Percentiles rank a stretch among this genome's conserved stretches.
These are phyloP conservation scores for Xylaria digitata DNA, from an alignment of 2,329 filamentous ascomycete species.

Conservation along the genomic window DNA sequence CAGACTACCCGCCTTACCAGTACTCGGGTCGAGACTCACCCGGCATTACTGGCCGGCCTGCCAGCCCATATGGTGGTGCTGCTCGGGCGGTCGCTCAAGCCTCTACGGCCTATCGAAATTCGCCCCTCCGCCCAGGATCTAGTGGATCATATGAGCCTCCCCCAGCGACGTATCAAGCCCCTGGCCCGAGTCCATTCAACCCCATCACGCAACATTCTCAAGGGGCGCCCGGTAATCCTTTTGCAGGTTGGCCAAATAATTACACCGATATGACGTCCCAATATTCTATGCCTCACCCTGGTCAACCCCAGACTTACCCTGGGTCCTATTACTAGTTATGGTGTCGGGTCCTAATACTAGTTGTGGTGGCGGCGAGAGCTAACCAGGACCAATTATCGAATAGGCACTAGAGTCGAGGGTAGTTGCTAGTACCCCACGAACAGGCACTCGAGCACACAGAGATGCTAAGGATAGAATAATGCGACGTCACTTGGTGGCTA, in stretches of 20 bases:
- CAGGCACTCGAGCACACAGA: not conserved
- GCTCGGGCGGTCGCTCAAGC: conserved; percentile 54
- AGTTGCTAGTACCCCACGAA: not conserved
- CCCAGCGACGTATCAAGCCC: conserved; percentile 49
- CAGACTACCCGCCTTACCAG: conserved; percentile 54
- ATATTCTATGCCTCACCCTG: conserved; percentile 26
- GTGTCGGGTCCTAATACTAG: conserved; percentile 32
- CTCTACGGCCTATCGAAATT: conserved; percentile 62
- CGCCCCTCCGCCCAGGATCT: conserved; percentile 62
- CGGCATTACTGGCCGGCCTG: conserved; percentile 52
- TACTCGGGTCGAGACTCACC: conserved; percentile 47
- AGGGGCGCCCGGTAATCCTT: conserved; percentile 38
- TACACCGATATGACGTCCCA: conserved; percentile 38
- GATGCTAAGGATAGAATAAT: not conserved
- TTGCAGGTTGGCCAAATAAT: conserved; percentile 43
- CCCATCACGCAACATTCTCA: conserved; percentile 42
- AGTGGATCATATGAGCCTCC: conserved; percentile 58
- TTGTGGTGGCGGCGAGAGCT: not conserved
- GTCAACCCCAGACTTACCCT: conserved; percentile 35
- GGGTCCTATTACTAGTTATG: conserved; percentile 33
- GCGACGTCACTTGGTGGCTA: not conserved
- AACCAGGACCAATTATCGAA: not conserved
- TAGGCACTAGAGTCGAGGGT: not conserved
- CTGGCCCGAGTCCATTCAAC: conserved; percentile 45
- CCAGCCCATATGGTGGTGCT: conserved; percentile 60